These are phyloP conservation scores for Phlyctochytrium planicorne DNA, from an alignment of 192 early-diverging fungal species.

Conservation along the genomic window DNA sequence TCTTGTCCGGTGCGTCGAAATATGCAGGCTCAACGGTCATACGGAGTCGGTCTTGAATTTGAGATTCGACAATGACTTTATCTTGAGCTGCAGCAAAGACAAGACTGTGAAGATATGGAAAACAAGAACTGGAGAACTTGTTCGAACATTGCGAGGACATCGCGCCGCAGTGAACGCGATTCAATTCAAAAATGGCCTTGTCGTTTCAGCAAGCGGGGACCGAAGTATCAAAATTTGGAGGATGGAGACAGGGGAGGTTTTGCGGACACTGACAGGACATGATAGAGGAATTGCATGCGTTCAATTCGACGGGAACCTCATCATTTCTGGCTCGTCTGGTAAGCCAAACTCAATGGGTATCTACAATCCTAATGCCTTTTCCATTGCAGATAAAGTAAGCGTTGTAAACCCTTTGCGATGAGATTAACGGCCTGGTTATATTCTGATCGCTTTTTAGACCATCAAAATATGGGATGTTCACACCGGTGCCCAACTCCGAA, in stretches of 20 bases:
- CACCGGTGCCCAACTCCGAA: conserved; percentile 52
- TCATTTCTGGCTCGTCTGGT: conserved; percentile 80
- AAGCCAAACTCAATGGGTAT: too few relatives aligned
- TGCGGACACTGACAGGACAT: conserved; percentile 72
- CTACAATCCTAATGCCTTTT: too few relatives aligned
- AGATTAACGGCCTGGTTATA: too few relatives aligned
- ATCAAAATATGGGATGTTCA: conserved; percentile 77
- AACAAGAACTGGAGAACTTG: conserved; percentile 53
- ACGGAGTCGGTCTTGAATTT: conserved; percentile 48
- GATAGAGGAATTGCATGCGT: conserved; percentile 83
- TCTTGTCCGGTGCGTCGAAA: conserved; percentile 33
- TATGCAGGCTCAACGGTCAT: conserved; percentile 38
- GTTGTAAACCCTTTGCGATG: too few relatives aligned
- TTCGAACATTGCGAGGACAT: conserved; percentile 64
- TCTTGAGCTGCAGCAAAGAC: conserved; percentile 53
- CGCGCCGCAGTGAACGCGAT: conserved; percentile 83
- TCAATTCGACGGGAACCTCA: conserved; percentile 80
- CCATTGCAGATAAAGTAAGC: too few relatives aligned
- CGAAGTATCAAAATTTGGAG: conserved; percentile 85
- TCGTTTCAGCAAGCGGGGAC: conserved; percentile 55
- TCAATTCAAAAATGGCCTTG: conserved; percentile 24
- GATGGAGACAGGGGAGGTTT: conserved; percentile 63
- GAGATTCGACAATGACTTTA: conserved; percentile 33
- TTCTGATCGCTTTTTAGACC: conserved; percentile 48
- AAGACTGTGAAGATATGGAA: conserved; percentile 73